These are phyloP conservation scores for Rhizopogon vesiculosus DNA, from an alignment of 768 basidiomycete species.

Conservation along the genomic window DNA sequence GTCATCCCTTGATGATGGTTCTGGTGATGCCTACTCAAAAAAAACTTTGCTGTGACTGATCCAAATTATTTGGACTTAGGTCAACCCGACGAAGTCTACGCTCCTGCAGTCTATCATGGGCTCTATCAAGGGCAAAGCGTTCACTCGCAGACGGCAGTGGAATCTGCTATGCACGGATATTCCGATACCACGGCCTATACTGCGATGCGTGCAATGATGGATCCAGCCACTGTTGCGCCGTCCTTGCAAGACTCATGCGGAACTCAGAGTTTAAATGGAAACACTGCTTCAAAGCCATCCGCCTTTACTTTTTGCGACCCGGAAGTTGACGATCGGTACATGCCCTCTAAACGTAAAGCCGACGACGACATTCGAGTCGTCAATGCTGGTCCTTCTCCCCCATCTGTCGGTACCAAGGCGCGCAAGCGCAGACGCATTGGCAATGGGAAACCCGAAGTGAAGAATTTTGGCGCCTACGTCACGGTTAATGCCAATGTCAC, in stretches of 20 bases:
- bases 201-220: neutral
- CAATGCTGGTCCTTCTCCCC: neutral
- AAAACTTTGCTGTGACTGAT: no score
- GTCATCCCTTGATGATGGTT: no score
- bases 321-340: neutral
- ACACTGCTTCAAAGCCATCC: no score
- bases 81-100: no score
- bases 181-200: neutral
- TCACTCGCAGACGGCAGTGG: neutral
- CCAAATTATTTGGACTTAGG: no score
- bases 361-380: neutral
- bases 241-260: neutral
- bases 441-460: neutral
- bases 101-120: no score
- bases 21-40: no score
- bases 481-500: neutral
- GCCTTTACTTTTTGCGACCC: neutral
- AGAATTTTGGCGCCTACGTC: neutral
- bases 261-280: neutral
- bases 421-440: neutral
- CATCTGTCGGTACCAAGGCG: no score
- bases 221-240: no score
- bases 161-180: neutral
- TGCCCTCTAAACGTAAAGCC: neutral
- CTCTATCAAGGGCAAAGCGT: neutral